Evolutionary conservation across 23 red algal species (phyloP).

Genomic region (Gracilaria domingensis): DNA sequence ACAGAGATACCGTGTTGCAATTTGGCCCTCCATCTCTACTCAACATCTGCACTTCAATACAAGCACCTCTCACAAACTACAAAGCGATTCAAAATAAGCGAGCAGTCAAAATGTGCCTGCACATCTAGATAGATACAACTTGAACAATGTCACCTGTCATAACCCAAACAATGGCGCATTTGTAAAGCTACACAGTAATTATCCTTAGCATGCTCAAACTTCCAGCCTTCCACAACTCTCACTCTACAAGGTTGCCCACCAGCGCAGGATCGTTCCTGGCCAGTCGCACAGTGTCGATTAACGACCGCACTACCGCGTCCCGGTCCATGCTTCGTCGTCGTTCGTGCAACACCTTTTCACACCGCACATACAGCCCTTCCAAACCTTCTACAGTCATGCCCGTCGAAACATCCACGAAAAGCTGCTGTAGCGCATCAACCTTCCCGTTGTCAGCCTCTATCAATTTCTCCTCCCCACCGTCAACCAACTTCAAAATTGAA

Average conservation of each 20-base stretch:
- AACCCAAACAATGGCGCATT: conserved; percentile 29
- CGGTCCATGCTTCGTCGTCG: conserved; percentile 60
- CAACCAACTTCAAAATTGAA: conserved; percentile 20
- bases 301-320: conserved; percentile 29
- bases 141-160: conserved; percentile 13
- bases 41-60: neutral
- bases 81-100: conserved; percentile 33
- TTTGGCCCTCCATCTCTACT: neutral
- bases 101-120: conserved; percentile 21
- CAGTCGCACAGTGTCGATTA: conserved; percentile 46
- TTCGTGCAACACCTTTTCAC: conserved; percentile 51
- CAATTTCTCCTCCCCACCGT: conserved; percentile 26
- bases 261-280: conserved; percentile 60
- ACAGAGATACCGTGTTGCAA: neutral
- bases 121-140: conserved; percentile 1
- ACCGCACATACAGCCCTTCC: conserved; percentile 60
- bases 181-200: conserved; percentile 20
- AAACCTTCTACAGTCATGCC: conserved; percentile 70
- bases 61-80: neutral
- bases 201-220: neutral
- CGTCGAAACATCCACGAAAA: conserved; percentile 52
- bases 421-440: conserved; percentile 30
- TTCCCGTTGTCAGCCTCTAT: conserved; percentile 10
- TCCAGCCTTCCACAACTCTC: conserved; percentile 6
- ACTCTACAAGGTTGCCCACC: conserved; percentile 65